phyloP scores from a whole-genome alignment of 768 basidiomycete genomes.

The Lentinula sp. region DNA sequence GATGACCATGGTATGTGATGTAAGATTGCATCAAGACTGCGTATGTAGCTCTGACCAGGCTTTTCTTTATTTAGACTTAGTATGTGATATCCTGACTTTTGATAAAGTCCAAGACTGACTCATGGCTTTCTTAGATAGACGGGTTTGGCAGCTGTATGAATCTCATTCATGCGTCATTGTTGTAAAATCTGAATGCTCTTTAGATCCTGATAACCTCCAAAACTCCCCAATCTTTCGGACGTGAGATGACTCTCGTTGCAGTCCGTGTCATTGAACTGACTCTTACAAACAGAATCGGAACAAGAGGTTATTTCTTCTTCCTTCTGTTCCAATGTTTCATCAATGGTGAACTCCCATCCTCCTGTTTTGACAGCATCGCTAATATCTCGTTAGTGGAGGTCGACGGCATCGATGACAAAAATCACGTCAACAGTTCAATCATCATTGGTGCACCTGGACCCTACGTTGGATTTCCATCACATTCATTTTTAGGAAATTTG shows the following conservation, averaged over 20 bases:
- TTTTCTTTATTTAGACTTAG: slow-evolving; percentile 31
- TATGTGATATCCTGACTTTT: slow-evolving; percentile 68
- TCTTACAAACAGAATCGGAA: slow-evolving; percentile 55
- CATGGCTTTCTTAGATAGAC: background rate
- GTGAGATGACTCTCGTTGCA: slow-evolving; percentile 29
- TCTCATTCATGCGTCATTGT: background rate
- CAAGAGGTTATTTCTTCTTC: slow-evolving; percentile 87
- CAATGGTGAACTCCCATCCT: slow-evolving; percentile 46
- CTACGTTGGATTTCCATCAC: slow-evolving; percentile 74
- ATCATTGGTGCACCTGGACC: slow-evolving; percentile 74
- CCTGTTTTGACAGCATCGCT: slow-evolving; percentile 5
- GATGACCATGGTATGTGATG: slow-evolving; percentile 70
- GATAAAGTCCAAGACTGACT: background rate
- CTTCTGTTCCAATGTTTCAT: slow-evolving; percentile 93
- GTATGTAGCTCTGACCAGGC: slow-evolving; percentile 4
- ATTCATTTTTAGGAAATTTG: slow-evolving; percentile 75
- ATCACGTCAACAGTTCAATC: slow-evolving; percentile 62
- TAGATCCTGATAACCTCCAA: slow-evolving; percentile 82
- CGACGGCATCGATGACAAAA: slow-evolving; percentile 65
- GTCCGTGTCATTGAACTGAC: background rate
- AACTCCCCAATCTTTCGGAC: slow-evolving; percentile 62
- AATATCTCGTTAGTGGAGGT: slow-evolving; percentile 43
- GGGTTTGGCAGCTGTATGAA: slow-evolving; percentile 1
- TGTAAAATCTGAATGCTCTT: slow-evolving; percentile 4
- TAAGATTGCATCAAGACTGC: slow-evolving; percentile 9